A percentile compares a stretch with the other conserved stretches of the same genome.
phyloP scores from a whole-genome alignment of 2,329 filamentous ascomycete species.

The Cladophialophora carrionii region DNA sequence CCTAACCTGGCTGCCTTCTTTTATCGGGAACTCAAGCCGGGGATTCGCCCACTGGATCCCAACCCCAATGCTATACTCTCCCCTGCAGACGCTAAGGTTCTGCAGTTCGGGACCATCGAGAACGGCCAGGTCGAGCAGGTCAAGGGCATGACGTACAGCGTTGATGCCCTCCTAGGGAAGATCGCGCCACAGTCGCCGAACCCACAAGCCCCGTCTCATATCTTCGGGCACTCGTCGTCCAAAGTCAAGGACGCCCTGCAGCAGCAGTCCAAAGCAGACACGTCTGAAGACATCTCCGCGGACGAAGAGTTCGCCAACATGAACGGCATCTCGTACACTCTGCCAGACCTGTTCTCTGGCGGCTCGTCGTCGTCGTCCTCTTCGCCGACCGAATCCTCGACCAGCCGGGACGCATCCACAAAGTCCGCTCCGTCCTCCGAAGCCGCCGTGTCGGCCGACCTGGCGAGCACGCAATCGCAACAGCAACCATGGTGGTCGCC shows the following conservation, averaged over 20 bases:
- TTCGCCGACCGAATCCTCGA: slow-evolving; percentile 62
- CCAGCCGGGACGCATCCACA: slow-evolving; percentile 66
- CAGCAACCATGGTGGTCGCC: slow-evolving; percentile 71
- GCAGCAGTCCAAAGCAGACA: slow-evolving; percentile 40
- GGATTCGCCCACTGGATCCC: slow-evolving; percentile 79
- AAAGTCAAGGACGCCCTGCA: slow-evolving; percentile 37
- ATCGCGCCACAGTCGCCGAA: slow-evolving; percentile 53
- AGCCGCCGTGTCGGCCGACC: slow-evolving; percentile 79
- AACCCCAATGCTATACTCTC: slow-evolving; percentile 79
- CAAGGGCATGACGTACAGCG: slow-evolving; percentile 96
- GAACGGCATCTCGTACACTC: slow-evolving; percentile 93
- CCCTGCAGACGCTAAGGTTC: slow-evolving; percentile 84
- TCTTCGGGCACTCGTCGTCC: slow-evolving; percentile 40
- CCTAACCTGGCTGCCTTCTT: slow-evolving; percentile 96
- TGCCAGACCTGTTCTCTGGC: slow-evolving; percentile 87
- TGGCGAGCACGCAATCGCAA: slow-evolving; percentile 61
- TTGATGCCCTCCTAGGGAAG: slow-evolving; percentile 84
- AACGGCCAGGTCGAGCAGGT: slow-evolving; percentile 97
- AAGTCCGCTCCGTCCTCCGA: slow-evolving; percentile 70
- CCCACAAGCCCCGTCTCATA: slow-evolving; percentile 41
- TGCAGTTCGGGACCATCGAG: slow-evolving; percentile 91
- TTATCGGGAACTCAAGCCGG: slow-evolving; percentile 91
- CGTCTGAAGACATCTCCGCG: slow-evolving; percentile 60
- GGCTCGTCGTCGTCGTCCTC: slow-evolving; percentile 55
- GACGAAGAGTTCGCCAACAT: slow-evolving; percentile 92